Base-by-base conservation (phyloP, 306 rosid genomes). In the Cotoneaster glaucophyllus region DNA sequence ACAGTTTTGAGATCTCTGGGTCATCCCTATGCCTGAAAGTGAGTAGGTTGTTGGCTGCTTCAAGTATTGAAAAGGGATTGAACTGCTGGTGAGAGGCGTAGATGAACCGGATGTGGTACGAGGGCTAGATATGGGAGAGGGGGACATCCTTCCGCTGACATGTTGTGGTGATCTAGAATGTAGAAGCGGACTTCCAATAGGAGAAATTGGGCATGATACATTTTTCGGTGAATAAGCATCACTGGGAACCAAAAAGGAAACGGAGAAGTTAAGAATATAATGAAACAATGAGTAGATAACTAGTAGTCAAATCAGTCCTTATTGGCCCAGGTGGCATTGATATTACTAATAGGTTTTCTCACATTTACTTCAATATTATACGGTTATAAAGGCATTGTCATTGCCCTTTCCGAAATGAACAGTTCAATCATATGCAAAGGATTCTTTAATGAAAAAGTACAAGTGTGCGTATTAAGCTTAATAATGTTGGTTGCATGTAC, bases 111-210 rank as follows among this genome's bases (percentile, higher is more conserved):
- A 85, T 44, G 79, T 50, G 17, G 80, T 71, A 59, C 39, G 82
- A 64, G 88, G 88, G 69, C 86, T 85, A 14, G 88, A 79, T 39
- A 82, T 85, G 61, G 86, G 86, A 21, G 88, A 85, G 1, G 85
- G 85, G 25, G 86, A 79, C 86, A 79, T 75, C 78, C 86, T 82
- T 69, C 88, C 86, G 2, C 74, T 85, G 71, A 78, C 57, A 67
- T 76, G 86, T 67, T 79, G 84, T 34, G 86, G 86, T 50, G 88
- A 85, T 22, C 77, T 69, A 25, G 80, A 73, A 65, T 76, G 82
- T 18, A 76, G 43, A 66, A 82, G 82, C 1, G 86, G 88, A 71
- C 88, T 82, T 10, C 86, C 84, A 17, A 73, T 69, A 8, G 86
- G 88, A 15, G 88, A 85, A 69, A 82, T 84, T 26, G 88, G 86